These are phyloP conservation scores for Baorangia bicolor DNA, from an alignment of 768 basidiomycete genomes.

Conservation along the genomic window DNA sequence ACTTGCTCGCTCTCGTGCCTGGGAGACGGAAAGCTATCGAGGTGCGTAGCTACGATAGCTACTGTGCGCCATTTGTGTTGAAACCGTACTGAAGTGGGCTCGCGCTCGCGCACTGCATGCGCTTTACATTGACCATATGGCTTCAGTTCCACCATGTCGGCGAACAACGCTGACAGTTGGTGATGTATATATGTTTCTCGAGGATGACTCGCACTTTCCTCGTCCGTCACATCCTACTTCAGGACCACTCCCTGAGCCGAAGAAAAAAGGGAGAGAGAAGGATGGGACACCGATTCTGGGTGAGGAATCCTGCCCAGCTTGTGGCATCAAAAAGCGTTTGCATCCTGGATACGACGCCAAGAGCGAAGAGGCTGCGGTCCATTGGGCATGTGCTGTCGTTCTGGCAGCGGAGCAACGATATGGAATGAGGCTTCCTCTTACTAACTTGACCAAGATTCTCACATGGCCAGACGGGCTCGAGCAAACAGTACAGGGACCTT, in stretches of 20 bases:
- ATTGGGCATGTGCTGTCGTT: slow-evolving; percentile 29
- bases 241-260: slow-evolving; percentile 11
- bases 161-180: slow-evolving; percentile 34
- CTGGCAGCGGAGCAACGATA: slow-evolving; percentile 18
- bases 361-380: slow-evolving; percentile 11
- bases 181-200: slow-evolving; percentile 46
- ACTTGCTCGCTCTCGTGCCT: slow-evolving; percentile 36
- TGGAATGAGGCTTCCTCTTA: slow-evolving; percentile 17
- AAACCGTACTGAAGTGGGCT: slow-evolving; percentile 37
- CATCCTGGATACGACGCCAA: slow-evolving; percentile 27
- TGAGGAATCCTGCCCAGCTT: slow-evolving; percentile 28
- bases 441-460: slow-evolving; percentile 17
- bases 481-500: slow-evolving; percentile 10
- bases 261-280: slow-evolving; percentile 28
- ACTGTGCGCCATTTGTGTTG: neutral
- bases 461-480: slow-evolving; percentile 18
- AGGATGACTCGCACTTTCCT: slow-evolving; percentile 40
- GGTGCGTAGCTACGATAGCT: slow-evolving; percentile 30
- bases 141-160: slow-evolving; percentile 17
- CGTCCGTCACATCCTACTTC: slow-evolving; percentile 25
- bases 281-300: slow-evolving; percentile 17
- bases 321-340: slow-evolving; percentile 30
- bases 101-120: slow-evolving; percentile 42
- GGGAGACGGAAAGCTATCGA: slow-evolving; percentile 51
- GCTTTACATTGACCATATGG: slow-evolving; percentile 36